These are phyloP conservation scores for Rhytidhysteron rufulum DNA, from an alignment of 2,329 filamentous ascomycete species.

Conservation along the genomic window DNA sequence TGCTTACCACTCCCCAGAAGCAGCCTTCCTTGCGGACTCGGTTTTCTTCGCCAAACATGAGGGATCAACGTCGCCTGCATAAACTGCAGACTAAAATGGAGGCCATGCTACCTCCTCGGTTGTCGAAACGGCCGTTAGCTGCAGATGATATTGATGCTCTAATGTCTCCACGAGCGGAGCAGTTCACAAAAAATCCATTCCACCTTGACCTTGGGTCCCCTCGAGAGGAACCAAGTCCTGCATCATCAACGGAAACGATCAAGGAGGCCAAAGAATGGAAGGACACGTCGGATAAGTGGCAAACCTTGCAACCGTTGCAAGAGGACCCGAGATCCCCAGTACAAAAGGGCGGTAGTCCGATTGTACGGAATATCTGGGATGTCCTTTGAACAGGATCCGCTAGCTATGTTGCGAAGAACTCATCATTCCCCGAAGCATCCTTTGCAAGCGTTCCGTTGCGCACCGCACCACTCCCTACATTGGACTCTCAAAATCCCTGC, in stretches of 20 bases:
- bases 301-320: constrained; percentile 57
- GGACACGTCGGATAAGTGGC: constrained; percentile 26
- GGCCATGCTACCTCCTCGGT: constrained; percentile 27
- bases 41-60: constrained; percentile 38
- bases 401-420: not conserved
- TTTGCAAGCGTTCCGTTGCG: not conserved
- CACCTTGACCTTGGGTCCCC: constrained; percentile 27
- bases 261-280: constrained; percentile 27
- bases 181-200: constrained; percentile 59
- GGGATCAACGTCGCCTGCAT: constrained; percentile 34
- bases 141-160: constrained; percentile 49
- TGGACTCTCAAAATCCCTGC: not conserved
- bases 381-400: constrained; percentile 52
- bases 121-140: constrained; percentile 21
- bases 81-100: constrained; percentile 39
- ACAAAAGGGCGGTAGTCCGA: constrained; percentile 69
- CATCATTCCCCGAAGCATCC: not conserved
- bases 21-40: constrained; percentile 25
- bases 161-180: constrained; percentile 68
- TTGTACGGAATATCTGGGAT: constrained; percentile 74
- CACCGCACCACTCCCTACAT: not conserved
- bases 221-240: constrained; percentile 24
- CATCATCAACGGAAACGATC: constrained; percentile 29
- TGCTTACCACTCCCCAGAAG: constrained; percentile 28
- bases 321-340: constrained; percentile 72